Evolutionary conservation across 345 rosid genomes (phyloP), one percentile per base, ranked within the genome.

Genomic region (Hypericum perforatum): DNA sequence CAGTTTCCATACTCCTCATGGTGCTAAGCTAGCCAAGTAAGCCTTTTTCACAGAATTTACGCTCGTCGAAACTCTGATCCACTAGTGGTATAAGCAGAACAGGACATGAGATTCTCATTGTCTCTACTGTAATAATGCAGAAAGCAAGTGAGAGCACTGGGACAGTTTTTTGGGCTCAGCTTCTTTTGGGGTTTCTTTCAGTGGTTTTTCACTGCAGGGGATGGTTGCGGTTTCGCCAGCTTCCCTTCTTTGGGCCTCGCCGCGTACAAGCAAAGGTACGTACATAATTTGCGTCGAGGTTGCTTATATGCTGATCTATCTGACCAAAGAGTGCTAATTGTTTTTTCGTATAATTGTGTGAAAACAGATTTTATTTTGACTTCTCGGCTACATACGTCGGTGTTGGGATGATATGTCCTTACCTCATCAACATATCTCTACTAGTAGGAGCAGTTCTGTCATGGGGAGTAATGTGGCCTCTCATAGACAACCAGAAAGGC

Each of bases 381-480:
- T 68, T 68, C 67, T 68, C 72, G 5, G 59, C 72, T 7, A 68
- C 67, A 3, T 68, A 58, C 43, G 72, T 68, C 4, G 72, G 72
- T 7, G 72, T 62, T 5, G 72, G 72, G 45, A 68, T 68, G 72
- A 68, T 68, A 8, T 68, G 72, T 47, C 72, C 67, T 5, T 58
- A 68, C 43, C 52, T 68, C 8, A 60, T 68, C 2, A 68, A 68
- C 49, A 37, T 62, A 52, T 68, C 72, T 11, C 14, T 68, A 29
- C 40, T 68, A 37, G 43, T 68, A n/a, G 72, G 72, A 46, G 72
- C 59, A 38, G 32, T 68, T 9, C 54, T 68, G 32, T 68, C 72
- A 3, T 68, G 72, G 72, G 72, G 72, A 52, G 16, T 68, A 14
- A 68, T 68, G 72, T 68, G 72, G 72, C 72, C 72, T 43, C 59